Evolutionary conservation across 768 basidiomycete species (phyloP), one percentile per base, ranked within the genome.

Genomic region (Leccinum variicolor): DNA sequence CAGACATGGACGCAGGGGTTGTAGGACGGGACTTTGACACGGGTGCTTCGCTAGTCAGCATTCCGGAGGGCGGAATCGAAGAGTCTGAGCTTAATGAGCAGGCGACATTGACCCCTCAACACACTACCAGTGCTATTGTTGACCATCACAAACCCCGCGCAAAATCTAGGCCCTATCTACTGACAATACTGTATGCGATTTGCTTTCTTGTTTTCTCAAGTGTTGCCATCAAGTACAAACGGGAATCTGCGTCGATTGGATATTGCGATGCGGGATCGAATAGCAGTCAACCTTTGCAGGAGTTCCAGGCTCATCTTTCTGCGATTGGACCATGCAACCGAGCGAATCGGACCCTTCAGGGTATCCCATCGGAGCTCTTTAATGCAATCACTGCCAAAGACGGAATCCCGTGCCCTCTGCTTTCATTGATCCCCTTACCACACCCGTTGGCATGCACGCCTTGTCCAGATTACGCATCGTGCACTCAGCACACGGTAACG

Each of bases 401-500:
- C 49, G 73, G 70, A 55, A 67, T 72, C 56, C 66, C 74, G 21
- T 89, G 89, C 66, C 83, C 84, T 8, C 74, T 82, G 14, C 79
- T 78, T 28, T 76, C 83, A 13, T 62, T 86, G 36, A 53, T 85
- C 34, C 84, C 84, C 21, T 65, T 85, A 52, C 79, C 81, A 33
- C 79, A 76, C 57, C 84, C 91, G 1, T 79, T 83, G 46, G 64
- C 76, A 28, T 94, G 92, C 71, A 85, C 88, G 11, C 82, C 82
- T 21, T 94, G 88, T 70, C 88, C 89, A 47, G 77, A 81, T 60
- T 86, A 87, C 68, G 90, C 82, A 31, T 77, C 75, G 49, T 92
- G 90, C 70, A 77, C 75, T 21, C 79, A 76, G 50, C 73, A 79
- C 66, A 76, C 66, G 54, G 81, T 91, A 47, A 77, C 75, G 7